A percentile compares a stretch with the other conserved stretches of the same genome.
phyloP scores from a whole-genome alignment of 768 basidiomycete genomes.

The Lyophyllum shimeji region DNA sequence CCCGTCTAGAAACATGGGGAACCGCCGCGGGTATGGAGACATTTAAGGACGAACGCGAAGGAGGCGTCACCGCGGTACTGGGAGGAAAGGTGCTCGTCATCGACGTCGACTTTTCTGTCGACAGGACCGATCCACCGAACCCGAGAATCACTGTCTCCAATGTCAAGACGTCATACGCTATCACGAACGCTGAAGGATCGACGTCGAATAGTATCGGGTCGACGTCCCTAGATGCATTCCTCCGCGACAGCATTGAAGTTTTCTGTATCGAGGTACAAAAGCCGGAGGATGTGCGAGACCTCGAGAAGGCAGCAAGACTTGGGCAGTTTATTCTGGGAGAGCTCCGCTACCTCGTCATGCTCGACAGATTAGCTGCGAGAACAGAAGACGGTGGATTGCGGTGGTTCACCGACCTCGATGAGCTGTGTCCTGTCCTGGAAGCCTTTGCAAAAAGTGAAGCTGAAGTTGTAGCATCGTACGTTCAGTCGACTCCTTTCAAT shows the following conservation, averaged over 20 bases:
- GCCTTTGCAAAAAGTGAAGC: constrained; percentile 55
- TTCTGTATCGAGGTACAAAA: constrained; percentile 66
- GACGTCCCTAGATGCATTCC: constrained; percentile 60
- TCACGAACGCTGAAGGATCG: constrained; percentile 39
- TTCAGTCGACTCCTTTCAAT: constrained; percentile 7
- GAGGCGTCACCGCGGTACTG: constrained; percentile 55
- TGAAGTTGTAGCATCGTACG: constrained; percentile 52
- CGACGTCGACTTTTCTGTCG: constrained; percentile 65
- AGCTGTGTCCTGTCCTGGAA: constrained; percentile 48
- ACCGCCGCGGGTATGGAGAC: constrained; percentile 69
- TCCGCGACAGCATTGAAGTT: constrained; percentile 51
- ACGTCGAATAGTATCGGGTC: constrained; percentile 48
- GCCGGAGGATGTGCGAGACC: constrained; percentile 46
- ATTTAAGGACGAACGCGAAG: constrained; percentile 63
- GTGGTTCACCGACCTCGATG: constrained; percentile 74
- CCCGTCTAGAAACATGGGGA: constrained; percentile 61
- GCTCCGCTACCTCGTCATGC: constrained; percentile 66
- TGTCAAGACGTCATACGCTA: constrained; percentile 76
- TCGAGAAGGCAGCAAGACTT: constrained; percentile 49
- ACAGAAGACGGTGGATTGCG: constrained; percentile 63
- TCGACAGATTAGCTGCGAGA: constrained; percentile 65
- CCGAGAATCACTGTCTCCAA: constrained; percentile 47
- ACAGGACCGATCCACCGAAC: constrained; percentile 32
- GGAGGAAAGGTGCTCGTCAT: constrained; percentile 82
- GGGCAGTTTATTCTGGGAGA: constrained; percentile 52